Evolutionary conservation across 305 asterid species (phyloP), one percentile per base, ranked within the genome.

Genomic region (Fraxinus sp.): DNA sequence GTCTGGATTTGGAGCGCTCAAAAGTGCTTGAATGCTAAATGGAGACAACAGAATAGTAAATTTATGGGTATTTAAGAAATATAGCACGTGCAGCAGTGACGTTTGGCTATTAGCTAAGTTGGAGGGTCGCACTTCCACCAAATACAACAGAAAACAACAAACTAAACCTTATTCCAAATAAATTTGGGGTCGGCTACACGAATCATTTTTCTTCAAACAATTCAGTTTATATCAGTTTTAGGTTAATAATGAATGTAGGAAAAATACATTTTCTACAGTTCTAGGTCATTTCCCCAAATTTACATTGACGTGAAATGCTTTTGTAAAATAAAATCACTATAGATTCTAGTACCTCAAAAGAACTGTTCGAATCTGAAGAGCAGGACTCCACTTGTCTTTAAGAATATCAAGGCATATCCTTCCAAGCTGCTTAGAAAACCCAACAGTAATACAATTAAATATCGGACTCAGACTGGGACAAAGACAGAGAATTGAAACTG

Each of bases 311-410:
- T 24, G 35, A 55, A 75, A 62, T 33, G 46, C n/a, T 33, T 71
- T 32, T 14, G 77, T 72, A 14, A 72, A 35, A 32, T 0, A 71
- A 62, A 49, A 74, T 24, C 57, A 55, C 43, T 18, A 32, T 39
- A 72, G 32, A 79, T 80, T 84, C 85, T 81, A 77, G 78, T 91
- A 96, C 99, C 99, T 96, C 86, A 96, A 86, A 84, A 96, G 92
- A 75, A 96, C 99, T 10, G 98, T 96, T 87, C 98, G 90, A 37
- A 96, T 96, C 90, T 96, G 98, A 83, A 94, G 98, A 2, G 99
- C 99, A 4, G 99, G 99, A 82, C 99, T 96, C 98, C 98, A 96
- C 83, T 96, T 94, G 92, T 96, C 99, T 88, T 96, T 96, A 5
- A 96, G 98, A 87, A 96, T 96, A 86, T 96, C 99, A 10, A 96